phyloP scores from a whole-genome alignment of 2,329 filamentous ascomycete species.

The Venturia carpophila region DNA sequence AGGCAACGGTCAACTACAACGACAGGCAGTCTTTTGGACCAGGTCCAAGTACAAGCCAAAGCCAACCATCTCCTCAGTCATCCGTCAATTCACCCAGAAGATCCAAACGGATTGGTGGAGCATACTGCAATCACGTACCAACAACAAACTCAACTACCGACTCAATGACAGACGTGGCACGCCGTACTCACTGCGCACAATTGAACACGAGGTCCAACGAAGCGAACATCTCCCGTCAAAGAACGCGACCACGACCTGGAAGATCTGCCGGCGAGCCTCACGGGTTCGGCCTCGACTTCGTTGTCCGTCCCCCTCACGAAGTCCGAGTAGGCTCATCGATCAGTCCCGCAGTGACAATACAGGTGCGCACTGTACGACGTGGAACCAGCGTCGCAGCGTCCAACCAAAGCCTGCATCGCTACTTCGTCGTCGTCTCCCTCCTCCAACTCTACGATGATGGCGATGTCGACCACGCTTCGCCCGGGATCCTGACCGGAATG shows the following conservation, averaged over 20 bases:
- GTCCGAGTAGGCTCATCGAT: slow-evolving; percentile 11
- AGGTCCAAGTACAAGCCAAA: not conserved
- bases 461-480: not conserved
- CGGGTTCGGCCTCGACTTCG: slow-evolving; percentile 15
- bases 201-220: slow-evolving; percentile 7
- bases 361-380: slow-evolving; percentile 15
- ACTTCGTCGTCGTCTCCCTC: slow-evolving; percentile 14
- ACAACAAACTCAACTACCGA: not conserved
- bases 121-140: not conserved
- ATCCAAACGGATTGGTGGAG: not conserved
- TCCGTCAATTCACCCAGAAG: not conserved
- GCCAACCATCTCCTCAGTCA: not conserved
- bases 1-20: not conserved
- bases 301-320: slow-evolving; percentile 7
- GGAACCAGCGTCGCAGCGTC: not conserved
- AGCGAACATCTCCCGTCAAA: slow-evolving; percentile 2
- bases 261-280: not conserved
- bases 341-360: slow-evolving; percentile 12
- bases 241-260: slow-evolving; percentile 10
- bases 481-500: slow-evolving; percentile 7
- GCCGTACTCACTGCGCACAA: slow-evolving; percentile 1
- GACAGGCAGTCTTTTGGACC: not conserved
- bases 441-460: slow-evolving; percentile 2
- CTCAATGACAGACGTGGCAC: slow-evolving; percentile 13
- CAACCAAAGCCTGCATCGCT: slow-evolving; percentile 8